These are phyloP conservation scores for Leptographium galeiforme DNA, from an alignment of 2,329 filamentous ascomycete genomes.

Conservation along the genomic window DNA sequence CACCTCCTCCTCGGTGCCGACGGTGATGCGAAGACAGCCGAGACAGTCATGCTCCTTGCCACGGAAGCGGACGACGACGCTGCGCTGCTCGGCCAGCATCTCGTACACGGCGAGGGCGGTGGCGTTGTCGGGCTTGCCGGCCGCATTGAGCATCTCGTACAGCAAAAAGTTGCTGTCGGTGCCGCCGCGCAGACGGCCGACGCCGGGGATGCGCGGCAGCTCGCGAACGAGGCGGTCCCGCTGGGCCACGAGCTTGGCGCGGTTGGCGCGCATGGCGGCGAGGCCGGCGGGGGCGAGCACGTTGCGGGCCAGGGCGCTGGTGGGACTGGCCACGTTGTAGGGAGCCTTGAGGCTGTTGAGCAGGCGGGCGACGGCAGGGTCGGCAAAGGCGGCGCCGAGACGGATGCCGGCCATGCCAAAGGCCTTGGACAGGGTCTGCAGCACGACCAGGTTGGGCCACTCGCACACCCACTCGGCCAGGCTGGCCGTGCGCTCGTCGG, in stretches of 20 bases:
- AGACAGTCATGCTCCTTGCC: slow-evolving; percentile 84
- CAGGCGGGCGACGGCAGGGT: slow-evolving; percentile 58
- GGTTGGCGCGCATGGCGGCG: slow-evolving; percentile 57
- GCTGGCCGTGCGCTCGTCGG: slow-evolving; percentile 47
- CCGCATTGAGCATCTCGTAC: slow-evolving; percentile 67
- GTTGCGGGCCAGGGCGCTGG: slow-evolving; percentile 63
- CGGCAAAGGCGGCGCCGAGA: slow-evolving; percentile 73
- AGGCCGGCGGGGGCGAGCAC: slow-evolving; percentile 58
- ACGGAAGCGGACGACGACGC: slow-evolving; percentile 86
- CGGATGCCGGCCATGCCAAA: slow-evolving; percentile 93
- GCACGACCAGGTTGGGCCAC: slow-evolving; percentile 90
- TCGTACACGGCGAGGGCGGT: slow-evolving; percentile 73
- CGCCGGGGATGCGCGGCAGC: slow-evolving; percentile 60
- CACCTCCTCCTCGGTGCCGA: slow-evolving; percentile 82
- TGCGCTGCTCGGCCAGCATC: slow-evolving; percentile 66
- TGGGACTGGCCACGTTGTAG: slow-evolving; percentile 88
- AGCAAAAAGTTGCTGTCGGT: slow-evolving; percentile 77
- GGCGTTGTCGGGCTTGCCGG: slow-evolving; percentile 64
- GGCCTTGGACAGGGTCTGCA: slow-evolving; percentile 97
- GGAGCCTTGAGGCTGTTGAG: slow-evolving; percentile 91
- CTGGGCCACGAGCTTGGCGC: slow-evolving; percentile 58
- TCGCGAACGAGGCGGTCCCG: slow-evolving; percentile 62
- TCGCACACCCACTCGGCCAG: slow-evolving; percentile 85
- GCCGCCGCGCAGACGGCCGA: slow-evolving; percentile 73
- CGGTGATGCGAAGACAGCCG: slow-evolving; percentile 80